Conservation (phyloP, 78 protist species). For the Dictyostelium brefeldianum region DNA sequence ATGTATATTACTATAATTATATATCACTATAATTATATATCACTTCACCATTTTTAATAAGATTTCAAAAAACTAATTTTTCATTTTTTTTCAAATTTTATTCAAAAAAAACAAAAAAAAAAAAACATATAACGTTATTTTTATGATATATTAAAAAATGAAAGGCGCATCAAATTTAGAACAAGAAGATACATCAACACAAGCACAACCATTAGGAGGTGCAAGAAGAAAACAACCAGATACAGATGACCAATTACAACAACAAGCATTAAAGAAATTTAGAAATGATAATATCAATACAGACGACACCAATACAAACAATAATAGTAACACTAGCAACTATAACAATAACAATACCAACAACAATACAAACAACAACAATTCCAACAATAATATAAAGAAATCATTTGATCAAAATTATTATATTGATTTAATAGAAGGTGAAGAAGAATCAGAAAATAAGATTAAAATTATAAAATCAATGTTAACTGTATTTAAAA, state of each 20-base stretch:
- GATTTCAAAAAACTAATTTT: too few relatives aligned
- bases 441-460: neutral
- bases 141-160: too few relatives aligned
- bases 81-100: too few relatives aligned
- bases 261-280: conserved; percentile 11
- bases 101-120: neutral
- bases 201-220: neutral
- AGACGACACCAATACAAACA: neutral
- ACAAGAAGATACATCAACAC: neutral
- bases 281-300: neutral
- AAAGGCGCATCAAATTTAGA: neutral
- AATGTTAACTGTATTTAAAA: neutral
- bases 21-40: too few relatives aligned
- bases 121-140: neutral
- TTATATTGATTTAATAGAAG: neutral
- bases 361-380: neutral
- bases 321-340: neutral
- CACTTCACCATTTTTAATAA: too few relatives aligned
- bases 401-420: conserved; percentile 6
- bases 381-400: neutral
- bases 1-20: too few relatives aligned
- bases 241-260: neutral
- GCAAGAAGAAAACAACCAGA: conserved; percentile 14
- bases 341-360: neutral
- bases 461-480: conserved; percentile 24